phyloP scores from a whole-genome alignment of 441 rosid species.

The Cnidoscolus chayamansa region DNA sequence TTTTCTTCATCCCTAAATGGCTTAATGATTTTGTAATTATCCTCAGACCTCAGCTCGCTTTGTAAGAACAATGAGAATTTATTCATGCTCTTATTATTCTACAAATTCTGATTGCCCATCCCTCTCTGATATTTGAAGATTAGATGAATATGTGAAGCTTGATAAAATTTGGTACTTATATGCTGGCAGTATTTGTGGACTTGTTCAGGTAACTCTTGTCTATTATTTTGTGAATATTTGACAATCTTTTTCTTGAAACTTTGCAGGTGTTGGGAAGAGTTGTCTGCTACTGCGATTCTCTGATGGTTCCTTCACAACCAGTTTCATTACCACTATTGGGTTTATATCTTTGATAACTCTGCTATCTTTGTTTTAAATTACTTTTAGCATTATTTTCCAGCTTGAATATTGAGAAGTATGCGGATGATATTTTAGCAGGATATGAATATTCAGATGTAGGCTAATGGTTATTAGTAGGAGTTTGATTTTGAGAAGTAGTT shows the following conservation, averaged over 20 bases:
- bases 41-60: neutral
- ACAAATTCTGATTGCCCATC: neutral
- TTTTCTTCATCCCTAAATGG: neutral
- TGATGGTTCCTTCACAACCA: slow-evolving; percentile 79
- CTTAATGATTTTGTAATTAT: neutral
- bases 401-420: slow-evolving; percentile 9
- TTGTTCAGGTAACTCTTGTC: neutral
- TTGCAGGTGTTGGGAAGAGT: slow-evolving; percentile 79
- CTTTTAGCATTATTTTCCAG: slow-evolving; percentile 6
- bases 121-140: neutral
- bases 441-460: slow-evolving; percentile 1
- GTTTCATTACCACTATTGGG: slow-evolving; percentile 86
- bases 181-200: neutral
- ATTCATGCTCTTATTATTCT: neutral
- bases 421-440: neutral
- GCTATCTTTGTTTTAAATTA: slow-evolving; percentile 1
- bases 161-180: neutral
- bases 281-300: slow-evolving; percentile 76
- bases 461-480: neutral
- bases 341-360: slow-evolving; percentile 29
- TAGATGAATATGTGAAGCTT: neutral
- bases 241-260: slow-evolving; percentile 9
- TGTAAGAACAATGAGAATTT: neutral
- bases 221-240: neutral
- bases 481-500: neutral